These are phyloP conservation scores for Carex pumila DNA, from an alignment of 176 grass and related monocot genomes.

Conservation along the genomic window DNA sequence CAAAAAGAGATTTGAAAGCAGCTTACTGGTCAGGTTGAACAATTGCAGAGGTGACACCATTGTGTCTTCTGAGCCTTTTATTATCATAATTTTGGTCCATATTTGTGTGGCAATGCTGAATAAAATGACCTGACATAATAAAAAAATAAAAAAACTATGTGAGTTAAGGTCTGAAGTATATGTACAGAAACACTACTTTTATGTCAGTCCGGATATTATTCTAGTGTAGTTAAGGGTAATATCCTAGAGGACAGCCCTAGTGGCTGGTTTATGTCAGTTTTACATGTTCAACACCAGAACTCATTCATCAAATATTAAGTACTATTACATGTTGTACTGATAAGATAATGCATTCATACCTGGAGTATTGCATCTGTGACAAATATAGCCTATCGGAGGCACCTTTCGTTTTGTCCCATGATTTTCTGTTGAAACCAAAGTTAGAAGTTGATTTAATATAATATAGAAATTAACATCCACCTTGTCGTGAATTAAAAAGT, in stretches of 20 bases:
- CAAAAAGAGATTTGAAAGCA: not conserved
- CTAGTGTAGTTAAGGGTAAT: not conserved
- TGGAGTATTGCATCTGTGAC: not conserved
- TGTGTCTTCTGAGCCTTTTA: not conserved
- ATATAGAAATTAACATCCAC: not conserved
- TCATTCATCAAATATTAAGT: not conserved
- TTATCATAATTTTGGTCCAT: not conserved
- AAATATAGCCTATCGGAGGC: not conserved
- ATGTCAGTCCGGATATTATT: not conserved
- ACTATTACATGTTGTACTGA: not conserved
- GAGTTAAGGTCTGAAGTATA: not conserved
- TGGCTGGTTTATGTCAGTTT: not conserved
- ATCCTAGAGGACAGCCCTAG: not conserved
- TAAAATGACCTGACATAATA: not conserved
- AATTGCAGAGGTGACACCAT: not conserved
- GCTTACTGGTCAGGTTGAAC: not conserved
- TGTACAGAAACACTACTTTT: not conserved
- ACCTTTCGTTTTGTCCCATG: not conserved
- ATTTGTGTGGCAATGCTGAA: not conserved
- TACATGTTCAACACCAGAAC: too few relatives aligned
- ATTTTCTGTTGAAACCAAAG: not conserved
- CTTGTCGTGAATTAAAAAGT: not conserved
- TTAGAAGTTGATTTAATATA: not conserved
- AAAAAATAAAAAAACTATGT: not conserved
- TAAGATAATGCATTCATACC: not conserved